phyloP scores from a whole-genome alignment of 495 filamentous ascomycete genomes.

The Xylaria scruposa region DNA sequence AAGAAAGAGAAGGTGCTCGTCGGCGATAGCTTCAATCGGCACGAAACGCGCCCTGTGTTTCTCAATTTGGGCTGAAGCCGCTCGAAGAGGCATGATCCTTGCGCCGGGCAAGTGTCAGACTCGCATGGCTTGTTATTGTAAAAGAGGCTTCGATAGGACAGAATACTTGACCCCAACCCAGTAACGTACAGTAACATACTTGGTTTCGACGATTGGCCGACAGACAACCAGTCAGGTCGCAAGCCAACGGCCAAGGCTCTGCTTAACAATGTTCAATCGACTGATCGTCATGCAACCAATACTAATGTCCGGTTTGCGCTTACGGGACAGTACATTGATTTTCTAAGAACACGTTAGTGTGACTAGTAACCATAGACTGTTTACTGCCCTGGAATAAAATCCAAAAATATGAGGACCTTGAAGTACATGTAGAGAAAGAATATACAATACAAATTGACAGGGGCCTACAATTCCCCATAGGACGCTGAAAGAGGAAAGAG shows the following conservation, averaged over 20 bases:
- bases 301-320: neutral
- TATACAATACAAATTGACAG: neutral
- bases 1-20: constrained; percentile 1
- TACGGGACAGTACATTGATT: neutral
- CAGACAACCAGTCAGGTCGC: neutral
- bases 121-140: neutral
- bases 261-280: neutral
- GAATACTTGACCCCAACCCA: neutral
- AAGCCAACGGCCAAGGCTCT: neutral
- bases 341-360: neutral
- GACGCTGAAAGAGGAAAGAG: constrained; percentile 11
- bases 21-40: neutral
- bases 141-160: neutral
- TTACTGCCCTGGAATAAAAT: neutral
- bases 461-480: neutral
- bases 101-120: neutral
- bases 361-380: neutral
- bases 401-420: neutral
- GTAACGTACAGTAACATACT: neutral
- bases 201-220: neutral
- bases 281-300: neutral
- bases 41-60: neutral
- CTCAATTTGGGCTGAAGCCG: constrained; percentile 4
- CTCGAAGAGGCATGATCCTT: neutral
- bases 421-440: neutral